Percentiles rank a stretch among this genome's conserved stretches.
Conservation (phyloP, 768 basidiomycete species). For the Mrakia blollopis region DNA sequence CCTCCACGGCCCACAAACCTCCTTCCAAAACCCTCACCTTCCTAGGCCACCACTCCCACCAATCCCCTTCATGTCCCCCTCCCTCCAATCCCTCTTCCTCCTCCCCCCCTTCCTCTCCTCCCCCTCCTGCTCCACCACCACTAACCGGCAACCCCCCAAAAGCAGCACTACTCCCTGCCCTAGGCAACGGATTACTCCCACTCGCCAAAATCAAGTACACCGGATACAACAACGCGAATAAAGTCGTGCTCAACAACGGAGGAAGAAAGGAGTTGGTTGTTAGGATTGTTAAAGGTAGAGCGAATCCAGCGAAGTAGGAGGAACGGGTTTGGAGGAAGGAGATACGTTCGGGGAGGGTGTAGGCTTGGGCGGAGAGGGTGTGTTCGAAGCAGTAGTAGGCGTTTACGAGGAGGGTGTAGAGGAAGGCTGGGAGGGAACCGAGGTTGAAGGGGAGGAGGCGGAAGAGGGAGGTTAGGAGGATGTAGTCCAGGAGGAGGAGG, state of each 20-base stretch:
- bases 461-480: slow-evolving; percentile 40
- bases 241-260: slow-evolving; percentile 40
- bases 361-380: slow-evolving; percentile 28
- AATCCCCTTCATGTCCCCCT: neutral
- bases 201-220: slow-evolving; percentile 32
- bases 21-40: slow-evolving; percentile 18
- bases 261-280: slow-evolving; percentile 38
- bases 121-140: neutral
- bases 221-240: slow-evolving; percentile 44
- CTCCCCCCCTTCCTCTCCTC: neutral
- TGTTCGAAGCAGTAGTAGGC: slow-evolving; percentile 43
- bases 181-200: slow-evolving; percentile 6
- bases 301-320: slow-evolving; percentile 44
- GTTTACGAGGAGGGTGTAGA: slow-evolving; percentile 42
- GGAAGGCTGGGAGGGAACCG: slow-evolving; percentile 36
- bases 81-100: neutral
- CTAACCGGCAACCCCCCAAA: neutral
- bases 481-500: slow-evolving; percentile 42
- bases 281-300: slow-evolving; percentile 39
- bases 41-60: slow-evolving; percentile 21
- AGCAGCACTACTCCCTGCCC: neutral
- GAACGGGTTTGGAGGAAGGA: slow-evolving; percentile 39
- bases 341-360: slow-evolving; percentile 27
- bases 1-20: slow-evolving; percentile 6
- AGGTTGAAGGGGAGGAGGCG: slow-evolving; percentile 37